Base-by-base conservation (phyloP, 805 yeast genomes). In the Pichia membranifaciens region DNA sequence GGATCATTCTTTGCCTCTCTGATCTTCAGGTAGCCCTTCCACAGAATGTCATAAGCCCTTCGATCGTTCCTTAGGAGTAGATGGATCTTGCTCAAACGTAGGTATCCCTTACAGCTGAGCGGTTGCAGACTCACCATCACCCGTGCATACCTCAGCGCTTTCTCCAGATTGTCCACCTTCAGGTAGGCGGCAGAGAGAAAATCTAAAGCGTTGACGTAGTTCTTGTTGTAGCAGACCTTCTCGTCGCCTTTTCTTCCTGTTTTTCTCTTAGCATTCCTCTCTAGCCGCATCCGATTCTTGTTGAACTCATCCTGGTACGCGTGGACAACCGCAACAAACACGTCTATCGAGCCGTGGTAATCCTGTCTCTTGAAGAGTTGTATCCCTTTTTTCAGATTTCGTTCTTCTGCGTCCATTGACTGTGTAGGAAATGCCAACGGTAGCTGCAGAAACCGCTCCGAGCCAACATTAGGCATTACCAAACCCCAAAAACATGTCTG, bases 121-220 rank as follows among this genome's bases (percentile, higher is more conserved):
- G 79, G 79, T 32, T 74, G 76, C 3, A 66, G 17, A 13, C 51
- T 49, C 3, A 71, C 55, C 38, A 73, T 52, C 32, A 46, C 52
- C 28, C 61, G 54, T 0, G 73, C 73, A 47, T 75, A 79, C 22
- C 51, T 49, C 25, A 68, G 58, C 0, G 79, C 75, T 9, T 54
- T 51, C 0, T 54, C 56, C 4, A 59, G 42, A 15, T 62, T 56
- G 4, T 59, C 57, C 44, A 75, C 50, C 50, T 73, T 75, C 49
- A 74, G 75, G 55, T 59, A 67, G 2, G 77, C 68, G 2, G 81
- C 81, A 1, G 80, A 76, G 17, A 79, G 55, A 47, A 69, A 73
- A 51, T 77, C 82, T 8, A 61, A 46, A 12, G 63, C 44, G 40
- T 45, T 39, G 8, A 34, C 32, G 18, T 28, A 39, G 13, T 45